Evolutionary conservation across 169 alveolate species (phyloP), one percentile per base, ranked within the genome.

Genomic region (Babesia sp.): DNA sequence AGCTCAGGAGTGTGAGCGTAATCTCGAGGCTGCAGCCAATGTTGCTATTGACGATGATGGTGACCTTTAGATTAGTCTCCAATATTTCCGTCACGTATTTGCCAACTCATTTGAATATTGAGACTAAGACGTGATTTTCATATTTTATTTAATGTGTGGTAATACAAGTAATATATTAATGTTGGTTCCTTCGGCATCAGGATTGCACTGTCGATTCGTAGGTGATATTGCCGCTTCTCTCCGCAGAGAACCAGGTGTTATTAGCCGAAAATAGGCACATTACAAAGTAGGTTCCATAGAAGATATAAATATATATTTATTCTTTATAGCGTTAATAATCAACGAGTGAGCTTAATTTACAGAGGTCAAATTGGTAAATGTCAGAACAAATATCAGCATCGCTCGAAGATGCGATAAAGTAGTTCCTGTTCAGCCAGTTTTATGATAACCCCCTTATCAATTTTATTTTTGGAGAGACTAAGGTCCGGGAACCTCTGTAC

Each of bases 1-100:
- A 36, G 97, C 91, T 29, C 85, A 91, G 46, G 93, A 92, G 75
- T 92, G 94, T 46, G 97, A 94, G 83, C 85, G 91, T 56, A 97
- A 94, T 57, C 83, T 94, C 56, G 94, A 82, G 78, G 96, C 90
- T 50, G 97, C 97, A 7, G 97, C 96, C 45, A 91, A 91, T 66
- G 95, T 92, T 22, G 96, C 97, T 22, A 94, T 94, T 57, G 97
- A 94, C 67, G 97, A 92, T 56, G 96, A 93, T 59, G 97, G 91
- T 39, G 95, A 91, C 18, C 69, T 80, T 31, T 71, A 57, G 41
- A 33, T 31, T 28, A n/a, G n/a, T n/a, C n/a, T n/a, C n/a, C 22
- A 20, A 29, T 50, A 59, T 51, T 39, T 14, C n/a, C 14, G n/a
- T 39, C 46, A 39, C 46, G 46, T 39, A 39, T 39, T 39, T 39